Conservation (phyloP, 345 rosid genomes). For the Euphorbia peplus region DNA sequence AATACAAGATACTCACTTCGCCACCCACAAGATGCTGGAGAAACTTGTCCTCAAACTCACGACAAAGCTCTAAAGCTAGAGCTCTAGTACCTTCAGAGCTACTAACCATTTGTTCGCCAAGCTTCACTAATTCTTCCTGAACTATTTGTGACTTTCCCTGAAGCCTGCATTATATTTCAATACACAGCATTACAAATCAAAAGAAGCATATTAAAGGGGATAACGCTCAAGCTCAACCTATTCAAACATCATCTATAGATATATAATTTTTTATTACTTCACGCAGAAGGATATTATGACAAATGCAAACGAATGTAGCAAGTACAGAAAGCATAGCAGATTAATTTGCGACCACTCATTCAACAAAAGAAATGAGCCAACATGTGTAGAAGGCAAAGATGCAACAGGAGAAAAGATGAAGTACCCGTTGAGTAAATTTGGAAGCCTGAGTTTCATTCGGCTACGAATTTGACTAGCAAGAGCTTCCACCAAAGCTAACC, state of each 20-base stretch:
- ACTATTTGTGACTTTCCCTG: constrained; percentile 88
- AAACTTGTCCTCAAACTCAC: constrained; percentile 98
- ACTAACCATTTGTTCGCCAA: constrained; percentile 82
- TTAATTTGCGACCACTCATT: neutral
- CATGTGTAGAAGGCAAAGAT: neutral
- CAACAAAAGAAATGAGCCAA: neutral
- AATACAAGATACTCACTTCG: constrained; percentile 62
- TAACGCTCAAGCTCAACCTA: neutral
- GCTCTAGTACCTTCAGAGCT: constrained; percentile 96
- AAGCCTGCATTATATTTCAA: constrained; percentile 46
- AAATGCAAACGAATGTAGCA: neutral
- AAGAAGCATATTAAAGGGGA: no score
- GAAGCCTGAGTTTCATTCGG: constrained; percentile 92
- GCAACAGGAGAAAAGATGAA: constrained; percentile 4
- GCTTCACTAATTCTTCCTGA: constrained; percentile 80
- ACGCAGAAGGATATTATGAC: neutral
- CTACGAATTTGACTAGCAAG: constrained; percentile 89
- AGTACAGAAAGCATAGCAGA: neutral
- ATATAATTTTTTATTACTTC: constrained; percentile 4
- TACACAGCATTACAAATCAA: constrained; percentile 2
- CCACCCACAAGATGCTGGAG: constrained; percentile 85
- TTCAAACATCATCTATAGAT: neutral
- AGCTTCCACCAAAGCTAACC: constrained; percentile 86
- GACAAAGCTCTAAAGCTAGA: constrained; percentile 95
- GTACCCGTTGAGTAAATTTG: constrained; percentile 93